Conservation (phyloP, 2,329 filamentous ascomycete genomes). For the Neopestalotiopsis clavispora region DNA sequence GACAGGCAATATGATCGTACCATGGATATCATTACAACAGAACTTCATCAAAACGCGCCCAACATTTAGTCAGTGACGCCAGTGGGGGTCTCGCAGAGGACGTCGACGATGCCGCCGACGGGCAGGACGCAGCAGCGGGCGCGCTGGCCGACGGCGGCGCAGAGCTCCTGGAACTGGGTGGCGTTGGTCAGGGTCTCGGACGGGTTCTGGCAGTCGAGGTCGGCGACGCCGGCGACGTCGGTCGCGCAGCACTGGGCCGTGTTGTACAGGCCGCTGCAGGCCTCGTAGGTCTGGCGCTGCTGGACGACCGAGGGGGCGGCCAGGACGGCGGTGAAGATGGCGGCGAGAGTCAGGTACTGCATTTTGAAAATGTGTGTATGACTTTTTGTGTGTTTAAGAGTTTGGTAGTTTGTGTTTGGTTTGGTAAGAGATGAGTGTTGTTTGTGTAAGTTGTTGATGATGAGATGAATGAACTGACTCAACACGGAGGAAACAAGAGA, state of each 20-base stretch:
- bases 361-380: conserved; percentile 4
- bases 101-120: conserved; percentile 41
- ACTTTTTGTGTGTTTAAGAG: background rate
- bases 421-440: background rate
- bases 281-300: conserved; percentile 34
- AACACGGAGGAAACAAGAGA: conserved; percentile 4
- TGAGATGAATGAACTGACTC: background rate
- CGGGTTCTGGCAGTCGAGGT: conserved; percentile 55
- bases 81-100: conserved; percentile 18
- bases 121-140: conserved; percentile 58
- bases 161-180: conserved; percentile 48
- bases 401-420: conserved; percentile 1
- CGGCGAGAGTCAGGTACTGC: conserved; percentile 18
- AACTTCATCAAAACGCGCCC: no score
- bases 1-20: no score
- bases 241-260: conserved; percentile 64
- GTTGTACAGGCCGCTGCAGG: conserved; percentile 49
- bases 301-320: conserved; percentile 12
- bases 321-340: conserved; percentile 17
- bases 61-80: conserved; percentile 15
- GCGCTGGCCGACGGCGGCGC: conserved; percentile 46
- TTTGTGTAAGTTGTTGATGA: background rate
- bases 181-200: conserved; percentile 40
- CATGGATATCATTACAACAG: no score
- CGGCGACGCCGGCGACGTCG: conserved; percentile 53